Base-by-base conservation (phyloP, 257 asterid genomes). In the Fraxinus quadrangulata region DNA sequence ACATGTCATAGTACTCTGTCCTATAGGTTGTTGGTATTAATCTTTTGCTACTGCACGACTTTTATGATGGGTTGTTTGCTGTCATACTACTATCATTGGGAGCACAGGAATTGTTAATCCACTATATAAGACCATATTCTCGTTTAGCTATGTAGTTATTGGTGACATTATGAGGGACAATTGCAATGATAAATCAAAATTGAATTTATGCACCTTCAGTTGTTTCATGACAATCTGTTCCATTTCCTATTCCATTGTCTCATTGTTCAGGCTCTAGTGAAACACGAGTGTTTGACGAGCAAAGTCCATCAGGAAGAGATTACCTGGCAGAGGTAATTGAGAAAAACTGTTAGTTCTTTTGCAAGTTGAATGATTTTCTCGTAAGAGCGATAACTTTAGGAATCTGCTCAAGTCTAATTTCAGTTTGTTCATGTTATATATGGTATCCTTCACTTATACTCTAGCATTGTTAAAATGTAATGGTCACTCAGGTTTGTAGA, bases 231-330 rank as follows among this genome's bases (percentile, higher is more conserved):
- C 67, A 70, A 21, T 59, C 49, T 49, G 71, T 72, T 68, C 39
- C 75, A 49, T 61, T 66, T 74, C 73, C 61, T 45, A 33, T 69
- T 47, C 63, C 71, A 30, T 81, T 74, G 14, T 59, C 69, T 72
- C 23, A 79, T 61, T 42, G 28, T 72, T 82, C 88, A 94, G 99
- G 99, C 68, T 77, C 87, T 75, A 95, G 97, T 76, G 94, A 91
- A 78, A 89, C 93, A 26, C 86, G 72, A 78, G 96, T 88, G 49
- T 95, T 95, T 77, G 92, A 93, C 66, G 99, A 95, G 89, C 83
- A 87, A 78, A 93, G 99, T 82, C 96, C 99, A 51, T 86, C 98
- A 21, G 99, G 99, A 81, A 90, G 84, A 70, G 96, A 95, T 70
- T 95, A 90, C 80, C 83, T 95, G 75, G 93, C 99, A 21, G 99